Percentiles rank a stretch among this genome's conserved stretches.
Evolutionary conservation across 768 basidiomycete species (phyloP).

Genomic region (Phanerochaete sordida): DNA sequence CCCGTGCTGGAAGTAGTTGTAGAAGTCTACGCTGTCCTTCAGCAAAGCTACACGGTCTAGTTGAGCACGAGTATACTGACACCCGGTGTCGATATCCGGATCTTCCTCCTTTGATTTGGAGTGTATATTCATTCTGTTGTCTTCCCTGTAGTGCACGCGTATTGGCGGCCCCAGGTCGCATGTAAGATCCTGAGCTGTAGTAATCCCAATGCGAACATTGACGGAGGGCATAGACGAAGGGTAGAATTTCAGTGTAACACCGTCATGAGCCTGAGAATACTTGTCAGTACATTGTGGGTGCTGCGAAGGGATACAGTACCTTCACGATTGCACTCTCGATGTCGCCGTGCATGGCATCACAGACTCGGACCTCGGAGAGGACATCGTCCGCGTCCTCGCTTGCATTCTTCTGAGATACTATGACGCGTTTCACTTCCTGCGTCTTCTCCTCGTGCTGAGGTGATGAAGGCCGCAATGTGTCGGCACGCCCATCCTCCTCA

Average conservation of each 20-base stretch:
- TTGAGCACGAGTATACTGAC: conserved; percentile 27
- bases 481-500: conserved; percentile 60
- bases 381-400: conserved; percentile 58
- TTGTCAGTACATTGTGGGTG: neutral
- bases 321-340: conserved; percentile 64
- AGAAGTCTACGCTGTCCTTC: conserved; percentile 59
- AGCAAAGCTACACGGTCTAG: neutral
- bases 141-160: conserved; percentile 81
- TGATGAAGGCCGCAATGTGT: conserved; percentile 31
- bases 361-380: conserved; percentile 69
- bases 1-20: conserved; percentile 92
- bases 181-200: conserved; percentile 78
- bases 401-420: conserved; percentile 65
- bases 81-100: conserved; percentile 48
- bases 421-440: conserved; percentile 74
- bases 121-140: conserved; percentile 85
- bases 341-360: conserved; percentile 68
- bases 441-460: conserved; percentile 55
- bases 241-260: conserved; percentile 67
- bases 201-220: conserved; percentile 64
- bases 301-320: conserved; percentile 32
- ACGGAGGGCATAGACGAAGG: conserved; percentile 49
- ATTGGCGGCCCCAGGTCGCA: conserved; percentile 78
- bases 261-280: conserved; percentile 59
- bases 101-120: conserved; percentile 41